Evolutionary conservation across 2,329 filamentous ascomycete species (phyloP), one percentile per base, ranked within the genome.

Genomic region (Ophiostoma tasmaniense): DNA sequence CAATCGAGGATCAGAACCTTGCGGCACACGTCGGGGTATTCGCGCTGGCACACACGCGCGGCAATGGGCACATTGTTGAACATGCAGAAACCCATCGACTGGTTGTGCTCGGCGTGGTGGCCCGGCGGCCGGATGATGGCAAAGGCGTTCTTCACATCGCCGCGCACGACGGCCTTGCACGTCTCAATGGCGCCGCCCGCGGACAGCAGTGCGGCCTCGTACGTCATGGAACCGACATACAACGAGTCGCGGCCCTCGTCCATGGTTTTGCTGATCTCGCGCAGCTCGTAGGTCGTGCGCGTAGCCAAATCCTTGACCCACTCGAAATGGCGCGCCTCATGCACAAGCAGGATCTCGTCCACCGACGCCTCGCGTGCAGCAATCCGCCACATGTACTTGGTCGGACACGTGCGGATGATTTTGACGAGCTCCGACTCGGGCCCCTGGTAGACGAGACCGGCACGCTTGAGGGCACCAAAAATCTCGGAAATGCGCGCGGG

Each of bases 41-140:
- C 88, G 67, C 84, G 81, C 76, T 97, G 93, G 76, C 93, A 97
- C 14, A 93, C 90, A 70, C 87, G 90, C n/a, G 93, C 89, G 1
- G 93, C 94, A 70, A 99, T 90, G 25, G 92, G 93, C 2, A 98
- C 95, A 75, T 99, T 99, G 80, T 99, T 97, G 81, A 98, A 98
- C 70, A 98, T 86, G 77, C 95, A 99, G 76, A 99, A 99, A 0
- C 95, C 95, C 85, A 97, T 95, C 0, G 94, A 87, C 45, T 88
- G 83, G 74, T 95, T 85, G 70, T 87, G 89, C 76, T 99, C 95
- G 0, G 95, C 95, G 78, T 99, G 95, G 75, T 99, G 95, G 0
- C 95, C 95, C 0, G 95, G 95, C 1, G 95, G 95, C 17, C 95
- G 87, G 74, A 99, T 97, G 50, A 99, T 90, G 0, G 95, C 95